A percentile compares a stretch with the other conserved stretches of the same genome.
Evolutionary conservation across 2,329 filamentous ascomycete genomes (phyloP).

Genomic region (Pseudogymnoascus sp.): DNA sequence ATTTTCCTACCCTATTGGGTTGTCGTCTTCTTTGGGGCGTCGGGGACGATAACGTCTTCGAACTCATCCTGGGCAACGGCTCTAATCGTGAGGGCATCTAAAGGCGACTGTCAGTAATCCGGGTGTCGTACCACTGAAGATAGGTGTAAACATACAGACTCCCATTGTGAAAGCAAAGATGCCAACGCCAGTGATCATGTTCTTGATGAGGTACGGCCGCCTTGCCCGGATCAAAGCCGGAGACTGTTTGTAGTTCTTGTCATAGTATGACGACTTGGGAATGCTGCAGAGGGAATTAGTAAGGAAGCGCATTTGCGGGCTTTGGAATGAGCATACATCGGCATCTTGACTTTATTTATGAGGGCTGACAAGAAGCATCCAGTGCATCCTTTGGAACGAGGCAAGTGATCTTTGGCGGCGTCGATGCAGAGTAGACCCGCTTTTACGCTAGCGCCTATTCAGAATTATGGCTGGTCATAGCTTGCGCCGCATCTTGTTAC

Average conservation of each 20-base stretch:
- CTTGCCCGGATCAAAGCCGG: conserved; percentile 86
- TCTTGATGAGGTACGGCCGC: conserved; percentile 86
- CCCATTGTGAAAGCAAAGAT: conserved; percentile 69
- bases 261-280: conserved; percentile 80
- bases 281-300: conserved; percentile 36
- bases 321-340: conserved; percentile 8
- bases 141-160: conserved; percentile 64
- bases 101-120: conserved; percentile 21
- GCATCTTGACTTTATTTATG: conserved; percentile 11
- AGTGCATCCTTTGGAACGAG: not conserved
- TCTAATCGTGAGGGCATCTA: conserved; percentile 66
- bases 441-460: conserved; percentile 2
- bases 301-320: conserved; percentile 9
- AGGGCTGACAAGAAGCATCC: conserved; percentile 1
- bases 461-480: conserved; percentile 9
- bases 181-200: conserved; percentile 70
- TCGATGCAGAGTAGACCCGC: not conserved
- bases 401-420: conserved; percentile 1
- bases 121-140: not conserved
- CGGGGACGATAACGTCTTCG: conserved; percentile 86
- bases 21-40: conserved; percentile 31
- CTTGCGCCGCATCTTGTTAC: conserved; percentile 1
- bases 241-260: conserved; percentile 75
- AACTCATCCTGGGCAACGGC: conserved; percentile 96
- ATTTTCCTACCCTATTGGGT: conserved; percentile 3